Evolutionary conservation across 2,329 filamentous ascomycete genomes (phyloP).

Genomic region (Aspergillus viridinutans): DNA sequence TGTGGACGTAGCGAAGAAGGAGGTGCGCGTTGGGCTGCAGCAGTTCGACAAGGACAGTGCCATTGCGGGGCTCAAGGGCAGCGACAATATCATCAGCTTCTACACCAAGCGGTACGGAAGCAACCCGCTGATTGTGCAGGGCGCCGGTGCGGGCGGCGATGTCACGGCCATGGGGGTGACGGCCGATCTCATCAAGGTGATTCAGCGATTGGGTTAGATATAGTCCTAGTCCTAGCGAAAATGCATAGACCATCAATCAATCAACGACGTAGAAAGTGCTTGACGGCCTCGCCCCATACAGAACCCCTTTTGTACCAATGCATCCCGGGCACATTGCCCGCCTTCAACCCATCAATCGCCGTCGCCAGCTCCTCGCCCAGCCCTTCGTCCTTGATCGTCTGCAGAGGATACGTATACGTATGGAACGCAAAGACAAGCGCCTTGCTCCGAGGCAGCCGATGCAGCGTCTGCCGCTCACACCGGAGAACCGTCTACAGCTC

Average conservation of each 20-base stretch:
- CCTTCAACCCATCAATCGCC: slow-evolving; percentile 57
- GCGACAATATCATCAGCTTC: slow-evolving; percentile 98
- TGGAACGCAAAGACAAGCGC: slow-evolving; percentile 60
- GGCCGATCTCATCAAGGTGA: slow-evolving; percentile 84
- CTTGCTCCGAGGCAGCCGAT: slow-evolving; percentile 51
- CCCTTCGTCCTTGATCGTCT: slow-evolving; percentile 55
- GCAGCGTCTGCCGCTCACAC: slow-evolving; percentile 59
- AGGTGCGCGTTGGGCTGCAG: slow-evolving; percentile 88
- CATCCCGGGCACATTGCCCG: slow-evolving; percentile 56
- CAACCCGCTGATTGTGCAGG: slow-evolving; percentile 91
- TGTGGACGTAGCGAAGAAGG: slow-evolving; percentile 74
- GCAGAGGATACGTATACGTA: slow-evolving; percentile 57
- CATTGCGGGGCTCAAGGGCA: slow-evolving; percentile 91
- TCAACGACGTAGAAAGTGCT: slow-evolving; percentile 43
- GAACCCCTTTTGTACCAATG: slow-evolving; percentile 55
- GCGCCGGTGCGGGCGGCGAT: slow-evolving; percentile 87
- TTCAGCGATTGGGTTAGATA: slow-evolving; percentile 61
- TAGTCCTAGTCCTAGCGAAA: too few species aligned
- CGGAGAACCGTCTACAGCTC: slow-evolving; percentile 45
- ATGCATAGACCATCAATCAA: too few species aligned
- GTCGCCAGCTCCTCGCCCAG: slow-evolving; percentile 49
- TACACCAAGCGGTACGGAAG: slow-evolving; percentile 91
- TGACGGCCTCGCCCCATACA: slow-evolving; percentile 55
- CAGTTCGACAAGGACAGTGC: slow-evolving; percentile 83
- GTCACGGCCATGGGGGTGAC: slow-evolving; percentile 98